Evolutionary conservation across 192 early-diverging fungal genomes (phyloP).

Genomic region (Bifiguratus adelaidae): DNA sequence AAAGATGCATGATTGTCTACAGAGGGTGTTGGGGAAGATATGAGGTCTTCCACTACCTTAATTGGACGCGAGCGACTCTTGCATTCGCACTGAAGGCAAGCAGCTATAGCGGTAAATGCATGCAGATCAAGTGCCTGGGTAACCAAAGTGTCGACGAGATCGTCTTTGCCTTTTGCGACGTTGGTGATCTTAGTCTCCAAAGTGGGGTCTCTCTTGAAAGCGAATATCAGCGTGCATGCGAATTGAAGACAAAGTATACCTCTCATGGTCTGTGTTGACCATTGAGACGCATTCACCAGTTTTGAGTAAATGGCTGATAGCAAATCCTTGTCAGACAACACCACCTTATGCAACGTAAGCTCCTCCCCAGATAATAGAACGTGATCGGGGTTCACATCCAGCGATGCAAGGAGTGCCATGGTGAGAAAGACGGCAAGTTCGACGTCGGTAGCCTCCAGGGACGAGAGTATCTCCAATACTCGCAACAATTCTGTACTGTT

Average conservation of each 20-base stretch:
- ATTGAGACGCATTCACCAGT: too few species aligned
- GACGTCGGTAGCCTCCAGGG: conserved; percentile 16
- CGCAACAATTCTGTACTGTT: conserved; percentile 17
- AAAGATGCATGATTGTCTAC: background rate
- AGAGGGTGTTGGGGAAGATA: background rate
- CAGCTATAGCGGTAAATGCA: conserved; percentile 17
- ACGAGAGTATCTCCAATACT: conserved; percentile 19
- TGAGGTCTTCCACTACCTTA: background rate
- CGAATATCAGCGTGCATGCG: too few species aligned
- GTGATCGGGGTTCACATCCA: conserved; percentile 25
- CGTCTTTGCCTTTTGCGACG: too few species aligned
- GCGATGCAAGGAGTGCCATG: conserved; percentile 21
- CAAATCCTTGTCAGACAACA: conserved; percentile 19
- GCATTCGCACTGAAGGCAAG: background rate
- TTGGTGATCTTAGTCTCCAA: too few species aligned
- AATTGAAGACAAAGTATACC: too few species aligned
- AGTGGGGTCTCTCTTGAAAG: too few species aligned
- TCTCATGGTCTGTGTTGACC: too few species aligned
- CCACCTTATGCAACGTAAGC: conserved; percentile 9
- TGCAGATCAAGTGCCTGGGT: too few species aligned
- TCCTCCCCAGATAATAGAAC: conserved; percentile 8
- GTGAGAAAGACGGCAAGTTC: conserved; percentile 17
- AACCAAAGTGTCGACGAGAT: too few species aligned
- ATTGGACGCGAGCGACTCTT: background rate
- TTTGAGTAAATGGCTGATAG: too few species aligned